Percentiles rank a stretch among this genome's conserved stretches.
Evolutionary conservation across 2,329 filamentous ascomycete species (phyloP).

Genomic region (Esteya vermicola): DNA sequence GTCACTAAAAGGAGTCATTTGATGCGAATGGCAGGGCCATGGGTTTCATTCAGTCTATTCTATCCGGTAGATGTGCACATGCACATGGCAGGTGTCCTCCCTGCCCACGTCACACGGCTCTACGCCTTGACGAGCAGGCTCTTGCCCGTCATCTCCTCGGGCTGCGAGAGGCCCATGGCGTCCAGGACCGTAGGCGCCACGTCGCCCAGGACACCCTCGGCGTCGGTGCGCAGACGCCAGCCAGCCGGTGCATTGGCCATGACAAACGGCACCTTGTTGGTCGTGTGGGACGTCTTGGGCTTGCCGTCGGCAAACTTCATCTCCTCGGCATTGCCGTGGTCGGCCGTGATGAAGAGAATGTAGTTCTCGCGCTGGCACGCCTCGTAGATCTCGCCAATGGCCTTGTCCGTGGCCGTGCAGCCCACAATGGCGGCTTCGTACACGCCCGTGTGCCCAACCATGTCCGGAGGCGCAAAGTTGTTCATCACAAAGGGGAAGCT

Average conservation of each 20-base stretch:
- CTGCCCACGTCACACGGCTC: too few species aligned
- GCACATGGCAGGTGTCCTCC: too few species aligned
- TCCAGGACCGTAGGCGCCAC: slow-evolving; percentile 89
- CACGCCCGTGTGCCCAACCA: slow-evolving; percentile 97
- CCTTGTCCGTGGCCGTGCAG: slow-evolving; percentile 77
- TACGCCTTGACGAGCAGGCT: slow-evolving; percentile 68
- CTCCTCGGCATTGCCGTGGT: slow-evolving; percentile 97
- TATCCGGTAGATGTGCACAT: too few species aligned
- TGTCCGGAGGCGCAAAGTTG: slow-evolving; percentile 98
- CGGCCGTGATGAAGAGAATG: slow-evolving; percentile 85
- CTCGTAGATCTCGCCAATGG: slow-evolving; percentile 84
- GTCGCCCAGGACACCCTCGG: slow-evolving; percentile 83
- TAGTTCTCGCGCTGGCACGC: slow-evolving; percentile 89
- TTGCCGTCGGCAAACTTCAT: slow-evolving; percentile 95
- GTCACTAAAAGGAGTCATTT: too few species aligned
- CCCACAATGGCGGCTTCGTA: slow-evolving; percentile 88
- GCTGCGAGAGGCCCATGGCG: slow-evolving; percentile 81
- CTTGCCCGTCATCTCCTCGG: slow-evolving; percentile 80
- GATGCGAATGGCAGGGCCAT: too few species aligned
- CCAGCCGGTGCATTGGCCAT: slow-evolving; percentile 93
- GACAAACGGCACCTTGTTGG: slow-evolving; percentile 93
- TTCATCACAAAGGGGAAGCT: slow-evolving; percentile 98
- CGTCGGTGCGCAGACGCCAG: slow-evolving; percentile 65
- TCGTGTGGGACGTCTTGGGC: slow-evolving; percentile 96
- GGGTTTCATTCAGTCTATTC: not conserved